phyloP scores from a whole-genome alignment of 306 rosid species.

The Medicago lupulina region DNA sequence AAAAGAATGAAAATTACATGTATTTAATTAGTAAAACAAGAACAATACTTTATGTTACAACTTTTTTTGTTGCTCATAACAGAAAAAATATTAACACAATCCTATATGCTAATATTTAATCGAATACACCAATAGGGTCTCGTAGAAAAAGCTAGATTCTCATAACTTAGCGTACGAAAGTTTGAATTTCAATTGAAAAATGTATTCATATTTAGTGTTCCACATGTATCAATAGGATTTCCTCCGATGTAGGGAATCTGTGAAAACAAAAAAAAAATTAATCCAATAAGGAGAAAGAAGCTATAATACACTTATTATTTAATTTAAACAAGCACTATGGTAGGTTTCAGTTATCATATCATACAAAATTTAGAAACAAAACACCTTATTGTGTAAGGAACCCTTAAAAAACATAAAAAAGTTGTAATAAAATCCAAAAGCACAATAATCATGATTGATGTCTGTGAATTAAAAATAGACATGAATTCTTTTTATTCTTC shows the following conservation, averaged over 20 bases:
- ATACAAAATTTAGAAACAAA: slow-evolving; percentile 5
- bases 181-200: too few species aligned
- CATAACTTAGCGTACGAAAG: too few species aligned
- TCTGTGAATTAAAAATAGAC: neutral
- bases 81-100: neutral
- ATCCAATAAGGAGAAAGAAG: slow-evolving; percentile 1
- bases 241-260: too few species aligned
- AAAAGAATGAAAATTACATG: neutral
- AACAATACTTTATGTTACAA: slow-evolving; percentile 1
- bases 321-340: neutral
- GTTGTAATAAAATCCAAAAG: slow-evolving; percentile 15
- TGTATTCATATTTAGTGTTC: too few species aligned
- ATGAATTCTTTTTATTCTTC: neutral
- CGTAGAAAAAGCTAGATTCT: too few species aligned
- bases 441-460: slow-evolving; percentile 10
- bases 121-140: neutral
- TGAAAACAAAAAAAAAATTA: too few species aligned
- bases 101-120: neutral
- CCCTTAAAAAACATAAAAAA: too few species aligned
- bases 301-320: slow-evolving; percentile 9
- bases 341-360: neutral
- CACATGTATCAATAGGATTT: too few species aligned
- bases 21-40: slow-evolving; percentile 11
- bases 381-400: slow-evolving; percentile 42
- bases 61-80: neutral